Base-by-base conservation (phyloP, 306 rosid genomes). In the Cotoneaster glaucophyllus region DNA sequence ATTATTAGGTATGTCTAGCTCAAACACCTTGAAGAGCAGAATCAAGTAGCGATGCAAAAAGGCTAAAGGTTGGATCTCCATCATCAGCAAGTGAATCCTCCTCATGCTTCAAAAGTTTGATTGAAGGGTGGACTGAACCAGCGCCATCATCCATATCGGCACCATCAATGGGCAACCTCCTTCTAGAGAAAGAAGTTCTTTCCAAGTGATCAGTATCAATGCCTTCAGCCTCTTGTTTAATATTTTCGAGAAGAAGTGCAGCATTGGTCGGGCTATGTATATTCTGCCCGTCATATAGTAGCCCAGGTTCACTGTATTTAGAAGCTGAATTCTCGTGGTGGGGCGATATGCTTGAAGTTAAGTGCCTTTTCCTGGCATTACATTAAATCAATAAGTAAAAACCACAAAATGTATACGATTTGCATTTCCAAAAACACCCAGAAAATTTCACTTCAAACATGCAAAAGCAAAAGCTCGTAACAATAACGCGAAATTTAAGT, bases 211-310 rank as follows among this genome's bases (percentile, higher is more conserved):
- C 79, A 67, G 74, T 83, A 69, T 87, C 90, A 45, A 83, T 71
- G 81, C 86, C 68, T 69, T 88, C 93, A 43, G 74, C 91, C 83
- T 95, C 98, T 80, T 89, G 88, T 69, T 90, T 90, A 67, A 95
- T 89, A 79, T 90, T 86, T 73, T 92, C 98, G 41, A 95, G 97
- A 84, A 92, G 74, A 64, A 95, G 97, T 68, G 97, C 96, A 2
- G 98, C 93, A 85, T 92, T 95, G 25, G 93, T 83, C 53, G 97
- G 97, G 88, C 93, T 89, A 79, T 89, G 97, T 86, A 95, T 85
- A 83, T 45, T 85, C 73, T 86, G 89, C 11, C 91, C 97, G 37
- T 92, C 99, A 50, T 89, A 89, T 2, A 88, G 75, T 63, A 90
- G 78, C 74, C 92, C 79, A 43, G 93, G 71, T 66, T 86, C 88